phyloP scores from a whole-genome alignment of 768 basidiomycete genomes.

The Scleroderma bovista region DNA sequence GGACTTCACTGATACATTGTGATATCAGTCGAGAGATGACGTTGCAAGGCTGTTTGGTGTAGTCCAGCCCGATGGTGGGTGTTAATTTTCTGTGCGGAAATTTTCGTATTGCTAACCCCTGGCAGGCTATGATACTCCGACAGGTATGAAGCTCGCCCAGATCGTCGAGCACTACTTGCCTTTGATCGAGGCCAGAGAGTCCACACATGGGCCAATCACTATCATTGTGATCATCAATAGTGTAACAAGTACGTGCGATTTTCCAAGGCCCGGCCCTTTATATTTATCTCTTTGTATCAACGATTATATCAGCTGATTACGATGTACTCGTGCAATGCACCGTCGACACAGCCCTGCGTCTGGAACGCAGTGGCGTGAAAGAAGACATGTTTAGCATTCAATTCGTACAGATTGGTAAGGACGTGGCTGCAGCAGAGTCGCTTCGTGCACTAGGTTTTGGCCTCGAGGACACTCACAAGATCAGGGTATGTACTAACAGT shows the following conservation, averaged over 20 bases:
- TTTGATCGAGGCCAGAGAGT: slow-evolving; percentile 21
- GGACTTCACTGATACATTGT: neutral
- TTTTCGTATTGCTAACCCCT: neutral
- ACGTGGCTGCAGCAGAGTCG: slow-evolving; percentile 33
- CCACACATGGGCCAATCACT: slow-evolving; percentile 31
- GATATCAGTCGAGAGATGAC: slow-evolving; percentile 17
- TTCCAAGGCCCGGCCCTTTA: neutral
- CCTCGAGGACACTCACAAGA: slow-evolving; percentile 27
- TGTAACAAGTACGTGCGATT: slow-evolving; percentile 33
- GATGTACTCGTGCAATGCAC: slow-evolving; percentile 24
- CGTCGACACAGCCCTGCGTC: slow-evolving; percentile 34
- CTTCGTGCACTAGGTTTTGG: slow-evolving; percentile 38
- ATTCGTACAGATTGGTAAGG: slow-evolving; percentile 43
- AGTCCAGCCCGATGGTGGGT: slow-evolving; percentile 17
- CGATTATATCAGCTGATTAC: slow-evolving; percentile 19
- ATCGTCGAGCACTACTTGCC: slow-evolving; percentile 34
- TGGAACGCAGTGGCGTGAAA: slow-evolving; percentile 33
- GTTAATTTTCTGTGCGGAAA: neutral
- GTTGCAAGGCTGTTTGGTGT: slow-evolving; percentile 22
- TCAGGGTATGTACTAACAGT: slow-evolving; percentile 16
- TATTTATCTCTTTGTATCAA: neutral
- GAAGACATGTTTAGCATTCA: slow-evolving; percentile 39
- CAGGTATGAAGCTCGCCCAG: slow-evolving; percentile 32
- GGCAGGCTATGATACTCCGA: slow-evolving; percentile 33
- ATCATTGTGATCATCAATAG: slow-evolving; percentile 36